A percentile compares a stretch with the other conserved stretches of the same genome.
phyloP scores from a whole-genome alignment of 1,139 yeast species.

The Candida labiduridarum region DNA sequence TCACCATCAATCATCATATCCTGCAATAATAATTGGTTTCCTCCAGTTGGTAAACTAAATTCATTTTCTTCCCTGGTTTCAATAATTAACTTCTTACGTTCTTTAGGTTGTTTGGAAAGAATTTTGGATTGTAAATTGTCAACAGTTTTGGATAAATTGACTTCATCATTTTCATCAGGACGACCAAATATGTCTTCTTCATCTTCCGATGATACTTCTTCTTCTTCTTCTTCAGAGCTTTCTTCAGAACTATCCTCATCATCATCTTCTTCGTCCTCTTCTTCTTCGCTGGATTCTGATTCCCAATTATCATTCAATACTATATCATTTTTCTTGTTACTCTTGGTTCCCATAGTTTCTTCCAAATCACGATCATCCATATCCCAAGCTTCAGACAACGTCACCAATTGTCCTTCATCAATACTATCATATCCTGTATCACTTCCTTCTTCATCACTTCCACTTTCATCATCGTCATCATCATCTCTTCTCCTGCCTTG shows the following conservation, averaged over 20 bases:
- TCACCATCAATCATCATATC: constrained; percentile 66
- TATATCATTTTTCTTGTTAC: constrained; percentile 30
- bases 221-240: constrained; percentile 25
- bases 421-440: constrained; percentile 56
- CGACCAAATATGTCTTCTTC: constrained; percentile 18
- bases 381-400: constrained; percentile 89
- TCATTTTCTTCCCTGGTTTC: constrained; percentile 72
- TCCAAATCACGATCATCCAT: constrained; percentile 60
- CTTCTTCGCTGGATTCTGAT: constrained; percentile 29
- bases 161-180: constrained; percentile 29
- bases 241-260: constrained; percentile 15
- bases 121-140: constrained; percentile 30
- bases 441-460: constrained; percentile 28
- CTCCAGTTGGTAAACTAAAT: constrained; percentile 62
- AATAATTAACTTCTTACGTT: constrained; percentile 44
- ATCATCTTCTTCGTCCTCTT: constrained; percentile 20
- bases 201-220: constrained; percentile 22
- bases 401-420: constrained; percentile 74
- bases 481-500: constrained; percentile 20
- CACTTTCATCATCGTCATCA: constrained; percentile 18
- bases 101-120: constrained; percentile 32
- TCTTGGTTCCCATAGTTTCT: constrained; percentile 18
- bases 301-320: constrained; percentile 43
- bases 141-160: constrained; percentile 40
- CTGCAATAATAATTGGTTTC: constrained; percentile 60